phyloP scores from a whole-genome alignment of 1,139 yeast genomes.

The Sugiyamaella neomexicana region DNA sequence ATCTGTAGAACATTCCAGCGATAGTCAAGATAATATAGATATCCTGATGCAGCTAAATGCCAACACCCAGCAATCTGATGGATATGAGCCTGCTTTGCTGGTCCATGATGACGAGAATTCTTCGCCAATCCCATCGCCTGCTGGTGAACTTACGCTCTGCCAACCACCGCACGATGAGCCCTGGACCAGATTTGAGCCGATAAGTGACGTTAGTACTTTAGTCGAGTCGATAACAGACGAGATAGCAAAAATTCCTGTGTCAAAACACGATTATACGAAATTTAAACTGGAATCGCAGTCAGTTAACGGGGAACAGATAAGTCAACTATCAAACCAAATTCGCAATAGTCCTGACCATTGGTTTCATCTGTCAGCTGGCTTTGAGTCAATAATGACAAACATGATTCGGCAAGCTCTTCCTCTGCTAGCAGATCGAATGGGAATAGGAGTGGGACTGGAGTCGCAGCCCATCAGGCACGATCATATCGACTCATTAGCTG shows the following conservation, averaged over 20 bases:
- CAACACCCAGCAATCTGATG: neutral
- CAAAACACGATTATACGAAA: neutral
- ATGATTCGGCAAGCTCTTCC: neutral
- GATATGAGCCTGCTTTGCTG: neutral
- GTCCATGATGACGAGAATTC: neutral
- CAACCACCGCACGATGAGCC: neutral
- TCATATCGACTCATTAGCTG: neutral
- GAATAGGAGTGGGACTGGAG: neutral
- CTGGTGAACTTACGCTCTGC: neutral
- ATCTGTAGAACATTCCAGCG: neutral
- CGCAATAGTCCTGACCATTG: neutral
- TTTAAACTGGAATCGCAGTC: neutral
- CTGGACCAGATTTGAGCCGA: slow-evolving; percentile 2
- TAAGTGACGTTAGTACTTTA: neutral
- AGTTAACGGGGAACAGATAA: neutral
- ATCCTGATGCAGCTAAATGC: neutral
- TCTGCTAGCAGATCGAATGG: neutral
- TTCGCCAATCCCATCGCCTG: neutral
- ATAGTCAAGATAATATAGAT: slow-evolving; percentile 7
- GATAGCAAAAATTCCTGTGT: neutral
- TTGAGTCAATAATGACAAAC: neutral
- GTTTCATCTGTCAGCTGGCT: neutral
- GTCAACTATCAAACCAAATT: neutral
- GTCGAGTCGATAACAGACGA: neutral
- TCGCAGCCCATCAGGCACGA: slow-evolving; percentile 1